Conservation (phyloP, 1,284 basidiomycete species). For the Heterobasidion irregulare region DNA sequence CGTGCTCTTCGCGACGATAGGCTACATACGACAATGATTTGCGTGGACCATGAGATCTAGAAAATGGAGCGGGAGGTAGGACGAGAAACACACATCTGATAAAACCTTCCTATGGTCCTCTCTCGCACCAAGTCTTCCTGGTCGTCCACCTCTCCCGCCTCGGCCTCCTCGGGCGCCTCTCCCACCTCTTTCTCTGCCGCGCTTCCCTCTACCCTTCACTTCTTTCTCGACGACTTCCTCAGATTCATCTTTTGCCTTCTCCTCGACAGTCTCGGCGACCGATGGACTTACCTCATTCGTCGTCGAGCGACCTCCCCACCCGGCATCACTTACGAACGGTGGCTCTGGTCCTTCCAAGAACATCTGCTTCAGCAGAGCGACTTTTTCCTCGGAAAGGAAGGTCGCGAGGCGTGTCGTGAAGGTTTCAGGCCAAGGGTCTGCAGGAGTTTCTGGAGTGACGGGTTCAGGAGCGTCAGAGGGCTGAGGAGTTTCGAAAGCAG, state of each 20-base stretch:
- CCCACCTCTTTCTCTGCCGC: slow-evolving; percentile 33
- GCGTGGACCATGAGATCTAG: background rate
- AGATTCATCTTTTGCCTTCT: slow-evolving; percentile 18
- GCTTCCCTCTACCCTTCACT: slow-evolving; percentile 20
- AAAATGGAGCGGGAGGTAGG: slow-evolving; percentile 14
- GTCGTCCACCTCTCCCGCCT: slow-evolving; percentile 22
- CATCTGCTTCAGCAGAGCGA: slow-evolving; percentile 62
- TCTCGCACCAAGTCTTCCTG: slow-evolving; percentile 29
- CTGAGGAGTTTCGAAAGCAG: background rate
- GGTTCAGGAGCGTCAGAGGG: background rate
- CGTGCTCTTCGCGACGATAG: slow-evolving; percentile 74
- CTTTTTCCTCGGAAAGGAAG: slow-evolving; percentile 55
- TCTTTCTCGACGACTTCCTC: slow-evolving; percentile 14
- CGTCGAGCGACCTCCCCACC: slow-evolving; percentile 48
- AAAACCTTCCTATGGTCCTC: slow-evolving; percentile 71
- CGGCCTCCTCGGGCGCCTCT: slow-evolving; percentile 38
- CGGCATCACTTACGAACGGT: slow-evolving; percentile 55
- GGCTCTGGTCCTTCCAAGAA: slow-evolving; percentile 71
- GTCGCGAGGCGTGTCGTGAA: slow-evolving; percentile 48
- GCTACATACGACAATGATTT: slow-evolving; percentile 34
- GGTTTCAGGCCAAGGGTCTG: slow-evolving; percentile 50
- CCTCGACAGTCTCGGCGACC: background rate
- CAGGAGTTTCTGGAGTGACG: background rate
- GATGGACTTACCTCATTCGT: slow-evolving; percentile 17
- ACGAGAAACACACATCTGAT: slow-evolving; percentile 56